phyloP scores from a whole-genome alignment of 176 grass and related monocot species.

The Phyllostachys edulis region DNA sequence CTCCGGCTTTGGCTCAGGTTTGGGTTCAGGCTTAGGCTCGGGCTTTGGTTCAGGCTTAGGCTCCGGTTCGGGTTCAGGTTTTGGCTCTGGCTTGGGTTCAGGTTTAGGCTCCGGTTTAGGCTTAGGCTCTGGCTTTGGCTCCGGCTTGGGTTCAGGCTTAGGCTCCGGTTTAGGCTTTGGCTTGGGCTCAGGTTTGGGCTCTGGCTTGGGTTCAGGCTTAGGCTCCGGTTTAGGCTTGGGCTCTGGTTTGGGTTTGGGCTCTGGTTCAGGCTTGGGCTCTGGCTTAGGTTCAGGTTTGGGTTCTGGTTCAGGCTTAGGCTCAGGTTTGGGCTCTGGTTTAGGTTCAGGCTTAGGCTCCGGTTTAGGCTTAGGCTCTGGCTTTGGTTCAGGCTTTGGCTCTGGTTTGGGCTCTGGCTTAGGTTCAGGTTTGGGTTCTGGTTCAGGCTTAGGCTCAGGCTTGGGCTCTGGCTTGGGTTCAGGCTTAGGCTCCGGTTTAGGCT shows the following conservation, averaged over 20 bases:
- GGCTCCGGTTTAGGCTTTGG: background rate
- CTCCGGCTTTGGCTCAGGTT: rapidly evolving
- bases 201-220: background rate
- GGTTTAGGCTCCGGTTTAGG: background rate
- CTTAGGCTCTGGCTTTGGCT: background rate
- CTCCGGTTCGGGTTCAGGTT: rapidly evolving
- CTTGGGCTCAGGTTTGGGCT: too few species aligned
- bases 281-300: rapidly evolving
- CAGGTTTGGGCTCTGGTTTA: rapidly evolving
- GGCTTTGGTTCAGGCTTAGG: background rate
- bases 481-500: background rate
- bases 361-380: background rate
- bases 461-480: background rate
- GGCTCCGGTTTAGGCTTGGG: background rate
- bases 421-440: rapidly evolving
- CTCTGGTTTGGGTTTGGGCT: background rate
- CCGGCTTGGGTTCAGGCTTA: background rate
- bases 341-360: background rate
- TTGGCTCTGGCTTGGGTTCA: rapidly evolving
- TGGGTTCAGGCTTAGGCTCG: rapidly evolving
- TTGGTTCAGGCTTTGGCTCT: background rate
- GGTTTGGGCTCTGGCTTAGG: background rate
- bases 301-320: rapidly evolving
- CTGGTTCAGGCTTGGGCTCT: rapidly evolving
- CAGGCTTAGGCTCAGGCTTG: background rate